phyloP scores from a whole-genome alignment of 2,329 filamentous ascomycete genomes.

The Microsporum audouinii region DNA sequence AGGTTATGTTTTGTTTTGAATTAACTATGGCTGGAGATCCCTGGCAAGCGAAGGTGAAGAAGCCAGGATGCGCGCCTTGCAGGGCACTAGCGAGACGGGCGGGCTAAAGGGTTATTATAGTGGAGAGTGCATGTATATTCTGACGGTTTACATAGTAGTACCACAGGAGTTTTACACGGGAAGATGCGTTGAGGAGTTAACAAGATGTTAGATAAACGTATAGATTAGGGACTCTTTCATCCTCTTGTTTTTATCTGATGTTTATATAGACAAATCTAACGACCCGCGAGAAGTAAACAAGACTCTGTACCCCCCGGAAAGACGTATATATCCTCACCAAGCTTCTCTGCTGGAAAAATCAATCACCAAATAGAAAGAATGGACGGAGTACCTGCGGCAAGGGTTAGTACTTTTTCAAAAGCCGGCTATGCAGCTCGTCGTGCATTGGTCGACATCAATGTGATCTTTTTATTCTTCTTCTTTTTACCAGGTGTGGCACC shows the following conservation, averaged over 20 bases:
- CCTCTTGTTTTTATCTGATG: too few relatives aligned
- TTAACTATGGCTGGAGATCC: background rate
- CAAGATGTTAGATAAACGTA: too few relatives aligned
- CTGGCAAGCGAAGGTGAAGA: background rate
- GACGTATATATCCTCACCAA: background rate
- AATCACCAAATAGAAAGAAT: background rate
- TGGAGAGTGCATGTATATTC: too few relatives aligned
- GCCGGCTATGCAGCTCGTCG: conserved; percentile 42
- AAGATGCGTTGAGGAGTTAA: too few relatives aligned
- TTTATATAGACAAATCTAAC: background rate
- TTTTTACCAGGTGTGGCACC: conserved; percentile 36
- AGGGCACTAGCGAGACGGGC: background rate
- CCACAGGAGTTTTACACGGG: too few relatives aligned
- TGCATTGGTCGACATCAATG: conserved; percentile 55
- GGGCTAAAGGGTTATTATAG: too few relatives aligned
- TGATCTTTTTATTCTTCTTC: conserved; percentile 59
- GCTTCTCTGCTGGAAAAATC: background rate
- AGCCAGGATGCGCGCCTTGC: background rate
- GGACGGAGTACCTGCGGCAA: too few relatives aligned
- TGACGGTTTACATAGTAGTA: too few relatives aligned
- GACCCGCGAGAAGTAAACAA: background rate
- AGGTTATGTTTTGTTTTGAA: background rate
- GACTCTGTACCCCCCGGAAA: background rate
- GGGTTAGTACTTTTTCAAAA: too few relatives aligned
- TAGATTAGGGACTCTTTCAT: too few relatives aligned